Evolutionary conservation across 176 grass and related monocot species (phyloP).

Genomic region (Alloteropsis semialata): DNA sequence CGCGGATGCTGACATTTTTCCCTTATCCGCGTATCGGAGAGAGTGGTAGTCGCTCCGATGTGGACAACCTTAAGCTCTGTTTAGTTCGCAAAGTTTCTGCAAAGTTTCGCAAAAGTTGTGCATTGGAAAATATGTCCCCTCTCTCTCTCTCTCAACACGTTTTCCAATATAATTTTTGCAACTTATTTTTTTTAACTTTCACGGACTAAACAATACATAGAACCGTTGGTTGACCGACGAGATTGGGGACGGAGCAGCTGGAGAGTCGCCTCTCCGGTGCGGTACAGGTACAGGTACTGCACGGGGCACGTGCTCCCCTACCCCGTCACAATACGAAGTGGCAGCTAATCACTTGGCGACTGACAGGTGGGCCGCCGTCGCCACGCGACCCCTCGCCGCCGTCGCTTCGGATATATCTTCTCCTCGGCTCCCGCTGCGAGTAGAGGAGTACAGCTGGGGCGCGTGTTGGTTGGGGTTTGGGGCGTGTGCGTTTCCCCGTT

Average conservation of each 20-base stretch:
- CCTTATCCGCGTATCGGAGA: no score
- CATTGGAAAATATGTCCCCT: no score
- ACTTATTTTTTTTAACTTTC: no score
- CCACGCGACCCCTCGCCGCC: background rate
- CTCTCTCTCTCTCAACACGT: no score
- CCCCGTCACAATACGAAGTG: background rate
- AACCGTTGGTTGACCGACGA: background rate
- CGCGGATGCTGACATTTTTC: no score
- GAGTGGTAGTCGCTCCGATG: no score
- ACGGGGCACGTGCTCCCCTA: background rate
- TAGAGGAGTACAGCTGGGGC: conserved; percentile 4
- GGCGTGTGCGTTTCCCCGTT: conserved; percentile 30
- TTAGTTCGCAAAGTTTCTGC: no score
- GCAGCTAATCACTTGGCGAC: background rate
- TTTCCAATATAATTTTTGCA: no score
- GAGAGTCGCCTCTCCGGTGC: background rate
- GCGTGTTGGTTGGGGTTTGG: conserved; percentile 17
- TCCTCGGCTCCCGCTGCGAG: background rate
- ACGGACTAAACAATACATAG: no score
- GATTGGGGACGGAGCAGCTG: background rate
- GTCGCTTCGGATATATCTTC: background rate
- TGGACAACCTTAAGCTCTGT: no score
- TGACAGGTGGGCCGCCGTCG: background rate
- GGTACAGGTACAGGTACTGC: background rate
- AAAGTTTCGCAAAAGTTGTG: no score